Evolutionary conservation across 495 filamentous ascomycete genomes (phyloP), one percentile per base, ranked within the genome.

Genomic region (Patellaria atrata): DNA sequence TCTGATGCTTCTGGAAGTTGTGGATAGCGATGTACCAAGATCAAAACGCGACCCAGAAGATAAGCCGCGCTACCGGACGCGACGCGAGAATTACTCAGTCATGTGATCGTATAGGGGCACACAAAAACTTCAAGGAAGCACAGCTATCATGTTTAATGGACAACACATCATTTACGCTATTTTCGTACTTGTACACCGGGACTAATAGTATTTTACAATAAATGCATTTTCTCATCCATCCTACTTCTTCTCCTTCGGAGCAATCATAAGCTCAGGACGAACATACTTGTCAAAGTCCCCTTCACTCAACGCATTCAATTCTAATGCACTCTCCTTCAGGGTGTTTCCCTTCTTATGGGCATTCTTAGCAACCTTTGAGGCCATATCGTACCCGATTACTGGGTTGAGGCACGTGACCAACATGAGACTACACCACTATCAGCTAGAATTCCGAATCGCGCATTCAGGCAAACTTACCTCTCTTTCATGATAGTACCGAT

Each of bases 331-430:
- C 61, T 86, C 65, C 66, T 94, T 94, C 27, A 97, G 69, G 15
- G 82, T 94, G 38, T 81, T 58, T 19, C 84, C 84, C 73, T 94
- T 96, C 76, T 94, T 94, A 67, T 97, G 89, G 13, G 89, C 89
- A 55, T 97, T 89, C 80, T 97, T 97, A 45, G 89, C 89, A 10
- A 94, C 87, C 68, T 94, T 94, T 55, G 74, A 82, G 29, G 89
- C 89, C 79, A 85, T 89, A 54, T 97, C 89, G 62, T 97, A 97
- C 22, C 89, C 89, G 56, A 97, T 97, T 56, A 94, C 81, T 38
- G 86, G 87, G 68, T 97, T 97, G 45, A 97, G 65, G 67, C 91
- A 96, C 33, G 89, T 97, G 24, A 97, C 89, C 38, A 97, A 68
- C 89, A 97, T 97, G 52, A 97, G 68, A 58, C 84, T 92, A 26